These are phyloP conservation scores for Myrmaecium sp. DNA, from an alignment of 2,329 filamentous ascomycete genomes.

Conservation along the genomic window DNA sequence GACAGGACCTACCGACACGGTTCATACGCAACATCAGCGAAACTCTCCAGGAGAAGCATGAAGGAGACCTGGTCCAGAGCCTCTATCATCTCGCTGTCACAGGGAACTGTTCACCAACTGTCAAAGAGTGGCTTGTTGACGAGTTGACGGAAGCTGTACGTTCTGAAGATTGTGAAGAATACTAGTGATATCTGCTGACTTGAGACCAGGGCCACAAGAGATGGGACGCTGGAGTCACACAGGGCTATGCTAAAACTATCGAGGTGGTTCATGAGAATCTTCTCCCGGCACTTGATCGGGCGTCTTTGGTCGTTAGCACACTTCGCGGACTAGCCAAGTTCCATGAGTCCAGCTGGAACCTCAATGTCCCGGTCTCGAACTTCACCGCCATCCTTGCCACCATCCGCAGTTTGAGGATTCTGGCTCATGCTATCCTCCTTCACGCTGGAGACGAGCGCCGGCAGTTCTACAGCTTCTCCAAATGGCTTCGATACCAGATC, in stretches of 20 bases:
- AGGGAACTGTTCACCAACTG: conserved; percentile 55
- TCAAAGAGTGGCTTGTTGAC: conserved; percentile 81
- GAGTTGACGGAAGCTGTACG: conserved; percentile 61
- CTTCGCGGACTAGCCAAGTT: conserved; percentile 73
- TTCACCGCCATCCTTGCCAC: conserved; percentile 41
- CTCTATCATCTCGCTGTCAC: conserved; percentile 75
- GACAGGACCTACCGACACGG: conserved; percentile 59
- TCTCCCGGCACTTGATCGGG: conserved; percentile 71
- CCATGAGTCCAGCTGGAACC: conserved; percentile 46
- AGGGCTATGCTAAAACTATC: conserved; percentile 61
- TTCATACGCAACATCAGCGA: conserved; percentile 66
- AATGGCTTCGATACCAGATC: conserved; percentile 72
- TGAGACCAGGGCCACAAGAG: conserved; percentile 64
- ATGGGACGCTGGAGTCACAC: conserved; percentile 77
- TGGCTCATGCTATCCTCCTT: conserved; percentile 56
- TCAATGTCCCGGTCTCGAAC: conserved; percentile 30
- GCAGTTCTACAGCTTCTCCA: conserved; percentile 61
- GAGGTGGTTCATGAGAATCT: conserved; percentile 73
- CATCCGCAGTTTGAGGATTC: conserved; percentile 56
- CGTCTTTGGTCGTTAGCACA: conserved; percentile 63
- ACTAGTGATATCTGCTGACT: not conserved
- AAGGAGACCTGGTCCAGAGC: conserved; percentile 54
- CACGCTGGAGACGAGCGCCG: conserved; percentile 60
- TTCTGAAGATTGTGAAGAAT: conserved; percentile 3
- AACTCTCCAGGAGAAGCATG: conserved; percentile 49